A percentile compares a stretch with the other conserved stretches of the same genome.
Conservation (phyloP, 345 rosid genomes). For the Clausena lansium region DNA sequence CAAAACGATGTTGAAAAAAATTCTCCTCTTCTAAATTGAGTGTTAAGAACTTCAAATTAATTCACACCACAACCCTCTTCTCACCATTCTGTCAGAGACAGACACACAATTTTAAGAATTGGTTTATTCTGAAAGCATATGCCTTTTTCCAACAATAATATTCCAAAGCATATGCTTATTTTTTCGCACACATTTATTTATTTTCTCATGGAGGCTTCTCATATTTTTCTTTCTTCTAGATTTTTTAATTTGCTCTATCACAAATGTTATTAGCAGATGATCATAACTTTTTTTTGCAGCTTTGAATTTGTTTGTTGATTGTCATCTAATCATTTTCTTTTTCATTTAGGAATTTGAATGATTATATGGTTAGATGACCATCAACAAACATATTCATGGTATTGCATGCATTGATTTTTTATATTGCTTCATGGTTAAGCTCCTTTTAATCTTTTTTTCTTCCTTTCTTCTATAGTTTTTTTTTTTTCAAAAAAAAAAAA, state of each 20-base stretch:
- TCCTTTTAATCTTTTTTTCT: not conserved
- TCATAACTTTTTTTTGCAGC: not conserved
- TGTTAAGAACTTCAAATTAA: no score
- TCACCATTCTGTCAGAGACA: not conserved
- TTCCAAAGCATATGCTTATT: not conserved
- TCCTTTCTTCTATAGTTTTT: not conserved
- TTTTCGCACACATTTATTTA: not conserved
- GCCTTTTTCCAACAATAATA: not conserved
- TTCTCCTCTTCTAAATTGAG: no score
- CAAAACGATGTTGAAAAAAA: no score
- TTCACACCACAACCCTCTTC: not conserved
- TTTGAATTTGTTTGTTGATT: slow-evolving; percentile 12
- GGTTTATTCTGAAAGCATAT: not conserved
- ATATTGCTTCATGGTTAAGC: not conserved
- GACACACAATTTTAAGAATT: no score
- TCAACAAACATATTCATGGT: slow-evolving; percentile 18
- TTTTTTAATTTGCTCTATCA: not conserved
- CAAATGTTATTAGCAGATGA: no score
- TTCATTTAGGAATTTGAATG: not conserved
- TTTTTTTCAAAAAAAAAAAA: no score
- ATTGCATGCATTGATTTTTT: not conserved
- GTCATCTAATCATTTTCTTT: slow-evolving; percentile 13
- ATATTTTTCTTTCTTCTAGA: not conserved
- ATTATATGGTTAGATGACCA: slow-evolving; percentile 12
- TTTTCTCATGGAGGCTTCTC: not conserved